Base-by-base conservation (phyloP, 1,284 basidiomycete species). In the Ganoderma sinense region DNA sequence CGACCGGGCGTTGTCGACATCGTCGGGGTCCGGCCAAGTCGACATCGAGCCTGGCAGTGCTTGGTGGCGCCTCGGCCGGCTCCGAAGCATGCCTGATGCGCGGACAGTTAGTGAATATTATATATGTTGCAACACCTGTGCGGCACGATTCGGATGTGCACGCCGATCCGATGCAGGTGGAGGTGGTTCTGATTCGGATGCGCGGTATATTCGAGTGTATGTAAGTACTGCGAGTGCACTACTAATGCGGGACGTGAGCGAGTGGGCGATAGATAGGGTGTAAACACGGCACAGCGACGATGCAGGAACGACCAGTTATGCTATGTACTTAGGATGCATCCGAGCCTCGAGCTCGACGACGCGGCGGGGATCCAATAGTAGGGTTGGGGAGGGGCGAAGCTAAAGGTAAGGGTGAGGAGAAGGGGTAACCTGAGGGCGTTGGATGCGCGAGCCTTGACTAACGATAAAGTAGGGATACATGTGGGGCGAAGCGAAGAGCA, bases 381-480 rank as follows among this genome's bases (percentile, higher is more conserved):
- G 39, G 39, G 39, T 4, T 14, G 39, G 29, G 53, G 62, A 31
- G 10, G 6, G 36, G 36, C 10, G 10, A 36, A 36, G n/a, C 20
- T n/a, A 16, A 20, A 40, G 5, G 62, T 29, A 62, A 63, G 7
- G 43, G 53, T 16, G 8, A 53, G 51, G 23, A 20, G 2, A 53
- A 16, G 8, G 62, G 62, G 62, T 51, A 63, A 36, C 62, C 13
- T n/a, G n/a, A n/a, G 36, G 48, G 64, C 2, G 51, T 3, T 26
- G 18, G 18, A 43, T 14, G 23, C 33, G 29, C 36, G n/a, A 20
- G 31, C 61, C 16, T 23, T 29, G 63, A 62, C 48, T 51, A 51
- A 51, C 48, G 23, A 45, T 73, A 70, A 67, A 67, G 69, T 73
- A 70, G 60, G 68, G 71, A 73, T 73, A 73, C 71, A 73, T 68